Conservation (phyloP, 495 filamentous ascomycete genomes). For the Halenospora varia region DNA sequence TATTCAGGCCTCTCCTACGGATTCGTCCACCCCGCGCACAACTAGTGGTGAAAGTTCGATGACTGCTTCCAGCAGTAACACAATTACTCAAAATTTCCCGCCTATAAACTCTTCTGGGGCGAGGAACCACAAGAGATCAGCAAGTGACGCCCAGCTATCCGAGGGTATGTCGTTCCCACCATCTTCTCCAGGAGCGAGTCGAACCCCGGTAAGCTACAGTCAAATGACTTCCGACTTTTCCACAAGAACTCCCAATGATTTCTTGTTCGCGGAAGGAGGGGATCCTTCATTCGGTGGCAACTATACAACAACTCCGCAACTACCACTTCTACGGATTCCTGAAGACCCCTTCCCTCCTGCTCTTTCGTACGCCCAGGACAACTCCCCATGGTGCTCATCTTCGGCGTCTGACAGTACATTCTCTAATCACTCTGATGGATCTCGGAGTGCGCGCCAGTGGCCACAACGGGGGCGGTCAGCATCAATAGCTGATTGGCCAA, state of each 20-base stretch:
- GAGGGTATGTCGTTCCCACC: conserved; percentile 3
- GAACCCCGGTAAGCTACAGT: conserved; percentile 3
- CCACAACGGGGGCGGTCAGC: conserved; percentile 11
- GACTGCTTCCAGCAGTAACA: conserved; percentile 13
- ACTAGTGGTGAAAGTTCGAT: conserved; percentile 17
- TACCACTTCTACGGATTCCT: conserved; percentile 19
- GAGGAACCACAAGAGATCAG: conserved; percentile 8
- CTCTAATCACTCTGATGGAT: conserved; percentile 43
- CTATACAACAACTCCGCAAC: conserved; percentile 4
- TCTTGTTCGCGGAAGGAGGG: neutral
- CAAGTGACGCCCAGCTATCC: conserved; percentile 10
- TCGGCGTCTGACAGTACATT: conserved; percentile 46
- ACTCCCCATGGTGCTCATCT: conserved; percentile 42
- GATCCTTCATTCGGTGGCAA: neutral
- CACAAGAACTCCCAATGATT: neutral
- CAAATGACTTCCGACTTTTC: conserved; percentile 4
- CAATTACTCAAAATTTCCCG: conserved; percentile 11
- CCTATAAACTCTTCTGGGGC: conserved; percentile 8
- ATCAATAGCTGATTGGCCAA: conserved; percentile 19
- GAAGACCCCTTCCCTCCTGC: conserved; percentile 16
- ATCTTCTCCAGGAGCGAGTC: conserved; percentile 6
- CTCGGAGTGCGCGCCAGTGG: conserved; percentile 10
- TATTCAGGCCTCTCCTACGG: conserved; percentile 10
- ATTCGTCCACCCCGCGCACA: conserved; percentile 15
- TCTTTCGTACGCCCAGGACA: conserved; percentile 31